These are phyloP conservation scores for Mycena rebaudengoi DNA, from an alignment of 768 basidiomycete genomes.

Conservation along the genomic window DNA sequence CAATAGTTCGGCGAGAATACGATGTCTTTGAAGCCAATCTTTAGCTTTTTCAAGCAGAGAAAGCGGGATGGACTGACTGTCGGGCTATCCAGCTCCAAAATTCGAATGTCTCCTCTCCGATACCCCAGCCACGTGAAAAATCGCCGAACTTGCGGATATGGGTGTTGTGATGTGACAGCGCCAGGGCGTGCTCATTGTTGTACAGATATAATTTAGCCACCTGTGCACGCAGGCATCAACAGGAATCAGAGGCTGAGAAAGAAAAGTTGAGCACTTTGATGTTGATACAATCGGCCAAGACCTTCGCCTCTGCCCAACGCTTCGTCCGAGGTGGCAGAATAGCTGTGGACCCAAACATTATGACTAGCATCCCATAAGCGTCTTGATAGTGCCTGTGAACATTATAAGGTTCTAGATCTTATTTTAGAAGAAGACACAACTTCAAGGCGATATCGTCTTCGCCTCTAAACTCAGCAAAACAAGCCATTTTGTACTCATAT, in stretches of 20 bases:
- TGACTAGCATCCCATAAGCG: conserved; percentile 81
- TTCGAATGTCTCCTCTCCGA: conserved; percentile 96
- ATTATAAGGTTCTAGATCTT: conserved; percentile 17
- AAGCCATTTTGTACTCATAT: conserved; percentile 97
- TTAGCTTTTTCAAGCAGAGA: background rate
- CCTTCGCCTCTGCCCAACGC: conserved; percentile 98
- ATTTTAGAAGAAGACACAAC: conserved; percentile 53
- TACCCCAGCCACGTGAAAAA: conserved; percentile 91
- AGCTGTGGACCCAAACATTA: conserved; percentile 90
- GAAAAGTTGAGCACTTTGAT: conserved; percentile 74
- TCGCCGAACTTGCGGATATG: conserved; percentile 89
- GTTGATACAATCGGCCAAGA: conserved; percentile 92
- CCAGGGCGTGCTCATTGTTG: conserved; percentile 83
- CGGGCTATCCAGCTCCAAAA: conserved; percentile 97
- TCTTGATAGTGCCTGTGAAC: conserved; percentile 88
- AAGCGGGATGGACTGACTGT: conserved; percentile 64
- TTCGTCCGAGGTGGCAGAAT: conserved; percentile 93
- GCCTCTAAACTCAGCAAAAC: conserved; percentile 93
- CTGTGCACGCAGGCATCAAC: conserved; percentile 49
- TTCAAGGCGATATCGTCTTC: conserved; percentile 94
- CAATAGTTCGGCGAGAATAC: conserved; percentile 89
- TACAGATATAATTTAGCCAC: conserved; percentile 93
- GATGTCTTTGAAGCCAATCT: conserved; percentile 62
- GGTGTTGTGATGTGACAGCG: conserved; percentile 82
- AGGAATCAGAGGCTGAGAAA: background rate